These are phyloP conservation scores for Capronia coronata DNA, from an alignment of 2,329 filamentous ascomycete genomes.

Conservation along the genomic window DNA sequence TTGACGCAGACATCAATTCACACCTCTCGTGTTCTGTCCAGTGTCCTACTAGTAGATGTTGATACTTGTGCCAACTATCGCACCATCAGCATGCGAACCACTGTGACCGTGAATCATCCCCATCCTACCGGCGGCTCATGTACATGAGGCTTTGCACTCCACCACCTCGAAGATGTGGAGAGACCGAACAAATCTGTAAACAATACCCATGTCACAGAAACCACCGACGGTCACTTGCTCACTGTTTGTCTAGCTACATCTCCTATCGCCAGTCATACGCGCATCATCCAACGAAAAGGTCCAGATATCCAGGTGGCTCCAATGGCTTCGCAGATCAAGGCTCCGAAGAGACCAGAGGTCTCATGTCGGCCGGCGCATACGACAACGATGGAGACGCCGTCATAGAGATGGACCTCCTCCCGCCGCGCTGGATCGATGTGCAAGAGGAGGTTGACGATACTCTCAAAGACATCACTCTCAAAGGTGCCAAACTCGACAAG, in stretches of 20 bases:
- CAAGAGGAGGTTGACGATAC: slow-evolving; percentile 87
- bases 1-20: not conserved
- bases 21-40: no score
- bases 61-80: not conserved
- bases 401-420: slow-evolving; percentile 96
- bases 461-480: slow-evolving; percentile 70
- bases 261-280: slow-evolving; percentile 98
- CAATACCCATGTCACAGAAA: slow-evolving; percentile 1
- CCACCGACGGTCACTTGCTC: slow-evolving; percentile 29
- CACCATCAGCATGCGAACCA: slow-evolving; percentile 15
- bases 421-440: slow-evolving; percentile 90
- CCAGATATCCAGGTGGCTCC: slow-evolving; percentile 56
- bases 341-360: slow-evolving; percentile 66
- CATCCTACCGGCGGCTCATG: slow-evolving; percentile 5
- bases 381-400: slow-evolving; percentile 85
- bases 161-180: slow-evolving; percentile 76
- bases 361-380: slow-evolving; percentile 73
- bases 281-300: slow-evolving; percentile 85
- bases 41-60: not conserved
- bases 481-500: slow-evolving; percentile 79
- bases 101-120: not conserved
- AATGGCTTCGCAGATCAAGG: slow-evolving; percentile 58
- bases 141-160: slow-evolving; percentile 17
- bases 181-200: slow-evolving; percentile 95
- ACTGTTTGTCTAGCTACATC: slow-evolving; percentile 66